Conservation (phyloP, 2,329 filamentous ascomycete species). For the Paramyrothecium sp. region DNA sequence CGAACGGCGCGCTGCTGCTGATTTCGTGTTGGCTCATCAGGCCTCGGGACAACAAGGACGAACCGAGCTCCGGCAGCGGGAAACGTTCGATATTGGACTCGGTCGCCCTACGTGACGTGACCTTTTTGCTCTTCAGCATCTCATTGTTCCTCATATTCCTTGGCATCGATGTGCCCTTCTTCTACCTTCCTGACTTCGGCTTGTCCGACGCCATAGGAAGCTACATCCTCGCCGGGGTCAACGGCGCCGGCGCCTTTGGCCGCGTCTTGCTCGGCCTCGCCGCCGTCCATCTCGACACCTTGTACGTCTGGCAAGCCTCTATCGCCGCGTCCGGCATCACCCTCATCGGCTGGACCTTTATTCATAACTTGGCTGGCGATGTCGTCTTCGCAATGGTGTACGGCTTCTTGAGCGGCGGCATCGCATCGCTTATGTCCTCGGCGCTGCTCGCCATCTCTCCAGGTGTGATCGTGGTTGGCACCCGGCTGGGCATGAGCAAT, state of each 20-base stretch:
- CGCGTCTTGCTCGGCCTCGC: constrained; percentile 39
- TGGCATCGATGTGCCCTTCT: constrained; percentile 35
- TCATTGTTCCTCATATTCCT: constrained; percentile 34
- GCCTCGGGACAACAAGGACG: constrained; percentile 29
- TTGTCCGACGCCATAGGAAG: constrained; percentile 29
- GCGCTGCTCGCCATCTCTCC: constrained; percentile 34
- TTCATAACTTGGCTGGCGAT: constrained; percentile 27
- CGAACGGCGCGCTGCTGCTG: constrained; percentile 28
- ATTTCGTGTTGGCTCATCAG: constrained; percentile 37
- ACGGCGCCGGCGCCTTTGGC: constrained; percentile 44
- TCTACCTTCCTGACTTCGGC: constrained; percentile 38
- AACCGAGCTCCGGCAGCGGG: neutral
- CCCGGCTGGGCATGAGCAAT: constrained; percentile 37
- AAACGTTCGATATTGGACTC: constrained; percentile 11
- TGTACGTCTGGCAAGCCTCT: constrained; percentile 31
- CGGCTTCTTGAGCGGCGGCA: constrained; percentile 41
- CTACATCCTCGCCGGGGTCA: constrained; percentile 44
- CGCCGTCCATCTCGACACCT: constrained; percentile 29
- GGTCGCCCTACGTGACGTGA: constrained; percentile 18
- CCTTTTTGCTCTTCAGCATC: constrained; percentile 15
- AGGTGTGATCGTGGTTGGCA: constrained; percentile 40
- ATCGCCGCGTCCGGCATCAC: constrained; percentile 26
- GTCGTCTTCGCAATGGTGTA: constrained; percentile 32
- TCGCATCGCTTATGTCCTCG: constrained; percentile 38
- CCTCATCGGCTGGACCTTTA: constrained; percentile 33